Percentiles rank a stretch among this genome's conserved stretches.
Evolutionary conservation across 208 protist species (phyloP).

Genomic region (Kentomonas sorsogonicus): DNA sequence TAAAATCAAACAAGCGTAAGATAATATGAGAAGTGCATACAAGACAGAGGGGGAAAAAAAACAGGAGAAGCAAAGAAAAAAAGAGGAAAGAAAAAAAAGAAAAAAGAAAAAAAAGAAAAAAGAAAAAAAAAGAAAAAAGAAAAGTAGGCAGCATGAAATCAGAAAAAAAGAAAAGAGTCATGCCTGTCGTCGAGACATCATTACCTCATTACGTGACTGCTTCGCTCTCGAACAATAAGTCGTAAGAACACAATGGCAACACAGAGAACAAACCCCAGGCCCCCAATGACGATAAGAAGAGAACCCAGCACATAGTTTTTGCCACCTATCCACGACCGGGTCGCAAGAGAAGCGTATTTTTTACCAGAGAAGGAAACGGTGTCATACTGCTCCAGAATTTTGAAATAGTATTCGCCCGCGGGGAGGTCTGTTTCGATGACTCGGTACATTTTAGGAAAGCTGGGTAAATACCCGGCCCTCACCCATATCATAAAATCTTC

Average conservation of each 20-base stretch:
- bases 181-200: too few relatives aligned
- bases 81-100: slow-evolving; percentile 9
- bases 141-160: not conserved
- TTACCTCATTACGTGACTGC: too few relatives aligned
- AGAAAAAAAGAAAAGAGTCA: slow-evolving; percentile 10
- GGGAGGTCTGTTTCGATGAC: slow-evolving; percentile 77
- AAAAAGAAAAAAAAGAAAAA: not conserved
- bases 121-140: slow-evolving; percentile 1
- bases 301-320: slow-evolving; percentile 89
- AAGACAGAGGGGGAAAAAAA: not conserved
- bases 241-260: slow-evolving; percentile 31
- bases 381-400: slow-evolving; percentile 88
- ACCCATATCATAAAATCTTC: slow-evolving; percentile 99
- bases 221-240: too few relatives aligned
- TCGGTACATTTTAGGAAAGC: slow-evolving; percentile 95
- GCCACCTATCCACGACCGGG: slow-evolving; percentile 92
- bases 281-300: slow-evolving; percentile 89
- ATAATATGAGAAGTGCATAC: not conserved
- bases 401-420: slow-evolving; percentile 87
- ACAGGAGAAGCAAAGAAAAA: not conserved
- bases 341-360: slow-evolving; percentile 93
- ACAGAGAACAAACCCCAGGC: slow-evolving; percentile 44
- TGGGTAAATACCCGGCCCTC: slow-evolving; percentile 88
- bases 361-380: slow-evolving; percentile 80
- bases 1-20: not conserved